A percentile compares a stretch with the other conserved stretches of the same genome.
Conservation (phyloP, 805 yeast genomes). For the Groenewaldozyma tartarivorans region DNA sequence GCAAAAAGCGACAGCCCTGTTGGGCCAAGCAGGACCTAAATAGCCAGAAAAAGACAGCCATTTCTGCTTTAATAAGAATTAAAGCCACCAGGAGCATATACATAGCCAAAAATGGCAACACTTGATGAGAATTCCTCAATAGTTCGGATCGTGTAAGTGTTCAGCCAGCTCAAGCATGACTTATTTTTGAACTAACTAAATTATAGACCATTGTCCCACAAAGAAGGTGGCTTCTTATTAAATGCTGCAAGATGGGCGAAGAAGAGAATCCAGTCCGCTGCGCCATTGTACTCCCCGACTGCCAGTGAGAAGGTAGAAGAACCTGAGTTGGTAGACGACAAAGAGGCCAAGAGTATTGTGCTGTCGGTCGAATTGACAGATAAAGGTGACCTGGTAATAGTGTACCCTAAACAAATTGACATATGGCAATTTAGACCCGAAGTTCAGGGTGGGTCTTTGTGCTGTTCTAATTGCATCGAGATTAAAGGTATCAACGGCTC, state of each 20-base stretch:
- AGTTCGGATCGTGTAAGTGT: too few species aligned
- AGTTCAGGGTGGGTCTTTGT: neutral
- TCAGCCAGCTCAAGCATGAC: too few species aligned
- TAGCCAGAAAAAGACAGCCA: too few species aligned
- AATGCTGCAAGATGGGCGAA: constrained; percentile 18
- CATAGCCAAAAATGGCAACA: too few species aligned
- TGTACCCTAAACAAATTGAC: neutral
- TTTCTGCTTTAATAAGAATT: too few species aligned
- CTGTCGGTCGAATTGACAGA: neutral
- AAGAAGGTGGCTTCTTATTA: constrained; percentile 11
- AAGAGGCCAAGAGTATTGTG: neutral
- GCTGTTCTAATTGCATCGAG: neutral
- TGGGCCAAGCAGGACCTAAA: too few species aligned
- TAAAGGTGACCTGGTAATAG: neutral
- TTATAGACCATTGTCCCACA: constrained; percentile 4
- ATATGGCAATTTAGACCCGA: neutral
- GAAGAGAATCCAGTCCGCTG: constrained; percentile 11
- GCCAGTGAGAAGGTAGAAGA: neutral
- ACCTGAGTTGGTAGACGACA: neutral
- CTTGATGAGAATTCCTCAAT: too few species aligned
- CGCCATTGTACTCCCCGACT: neutral
- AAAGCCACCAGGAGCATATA: too few species aligned
- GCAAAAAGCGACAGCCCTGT: too few species aligned
- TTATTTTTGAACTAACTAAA: too few species aligned
- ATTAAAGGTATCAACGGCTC: neutral